phyloP scores from a whole-genome alignment of 2,329 filamentous ascomycete genomes.

The Fusarium nodosum region DNA sequence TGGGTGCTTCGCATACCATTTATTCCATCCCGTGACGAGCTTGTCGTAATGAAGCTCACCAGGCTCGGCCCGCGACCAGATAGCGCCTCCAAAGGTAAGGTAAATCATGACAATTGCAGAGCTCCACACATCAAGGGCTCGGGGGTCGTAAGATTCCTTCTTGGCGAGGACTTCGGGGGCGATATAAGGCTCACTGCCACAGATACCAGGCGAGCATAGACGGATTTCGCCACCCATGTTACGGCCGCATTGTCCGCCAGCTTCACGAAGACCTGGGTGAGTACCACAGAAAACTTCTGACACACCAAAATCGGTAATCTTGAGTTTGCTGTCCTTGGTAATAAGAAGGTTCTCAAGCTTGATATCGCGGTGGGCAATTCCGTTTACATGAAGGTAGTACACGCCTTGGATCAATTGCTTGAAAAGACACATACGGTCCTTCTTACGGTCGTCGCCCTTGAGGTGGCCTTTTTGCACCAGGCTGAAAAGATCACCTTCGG shows the following conservation, averaged over 20 bases:
- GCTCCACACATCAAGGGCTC: slow-evolving; percentile 87
- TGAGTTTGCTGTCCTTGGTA: slow-evolving; percentile 82
- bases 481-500: slow-evolving; percentile 82
- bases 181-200: slow-evolving; percentile 88
- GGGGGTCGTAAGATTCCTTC: slow-evolving; percentile 75
- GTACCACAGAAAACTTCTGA: slow-evolving; percentile 87
- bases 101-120: slow-evolving; percentile 86
- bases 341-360: slow-evolving; percentile 90
- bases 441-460: slow-evolving; percentile 70
- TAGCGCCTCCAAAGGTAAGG: slow-evolving; percentile 77
- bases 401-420: slow-evolving; percentile 89
- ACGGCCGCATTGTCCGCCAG: slow-evolving; percentile 79
- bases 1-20: slow-evolving; percentile 71
- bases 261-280: slow-evolving; percentile 81
- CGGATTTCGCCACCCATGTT: slow-evolving; percentile 78
- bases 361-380: slow-evolving; percentile 91
- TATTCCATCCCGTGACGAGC: slow-evolving; percentile 76
- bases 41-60: slow-evolving; percentile 72
- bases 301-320: slow-evolving; percentile 93
- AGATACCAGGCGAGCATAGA: slow-evolving; percentile 82
- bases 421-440: slow-evolving; percentile 85
- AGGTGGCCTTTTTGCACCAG: slow-evolving; percentile 81
- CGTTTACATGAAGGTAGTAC: slow-evolving; percentile 83
- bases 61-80: slow-evolving; percentile 78
- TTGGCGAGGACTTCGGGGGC: slow-evolving; percentile 86